These are phyloP conservation scores for Fulvia fulva DNA, from an alignment of 2,329 filamentous ascomycete genomes.

Conservation along the genomic window DNA sequence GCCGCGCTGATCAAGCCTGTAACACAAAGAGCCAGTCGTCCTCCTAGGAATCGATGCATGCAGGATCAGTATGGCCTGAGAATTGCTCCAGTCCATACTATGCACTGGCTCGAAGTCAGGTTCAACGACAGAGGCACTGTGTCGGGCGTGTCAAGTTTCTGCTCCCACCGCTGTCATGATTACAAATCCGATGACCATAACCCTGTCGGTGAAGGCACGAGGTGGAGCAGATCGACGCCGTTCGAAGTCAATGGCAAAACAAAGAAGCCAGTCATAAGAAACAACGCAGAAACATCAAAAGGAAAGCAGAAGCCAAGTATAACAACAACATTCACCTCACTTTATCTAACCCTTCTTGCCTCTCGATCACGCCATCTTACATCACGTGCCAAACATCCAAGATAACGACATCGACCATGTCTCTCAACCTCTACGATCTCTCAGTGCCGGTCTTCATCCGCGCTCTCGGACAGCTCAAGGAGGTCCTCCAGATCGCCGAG, in stretches of 20 bases:
- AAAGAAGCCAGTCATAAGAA: neutral
- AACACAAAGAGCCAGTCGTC: neutral
- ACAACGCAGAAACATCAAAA: neutral
- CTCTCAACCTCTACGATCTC: slow-evolving; percentile 17
- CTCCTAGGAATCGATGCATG: neutral
- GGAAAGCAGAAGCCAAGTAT: neutral
- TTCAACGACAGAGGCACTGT: neutral
- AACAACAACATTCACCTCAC: neutral
- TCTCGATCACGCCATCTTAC: neutral
- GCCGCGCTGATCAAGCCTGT: neutral
- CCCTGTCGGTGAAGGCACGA: neutral
- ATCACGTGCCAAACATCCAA: neutral
- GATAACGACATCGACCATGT: neutral
- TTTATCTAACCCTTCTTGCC: neutral
- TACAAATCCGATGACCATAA: neutral
- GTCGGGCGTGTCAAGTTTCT: neutral
- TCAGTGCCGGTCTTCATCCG: slow-evolving; percentile 41
- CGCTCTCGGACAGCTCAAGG: slow-evolving; percentile 41
- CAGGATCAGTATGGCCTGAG: neutral
- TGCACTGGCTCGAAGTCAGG: neutral
- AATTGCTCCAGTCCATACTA: neutral
- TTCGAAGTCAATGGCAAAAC: neutral
- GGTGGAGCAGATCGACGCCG: neutral
- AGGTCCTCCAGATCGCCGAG: slow-evolving; percentile 45
- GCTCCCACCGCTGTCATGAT: neutral